Evolutionary conservation across 306 rosid genomes (phyloP), one percentile per base, ranked within the genome.

Genomic region (Abrus pulchellus): DNA sequence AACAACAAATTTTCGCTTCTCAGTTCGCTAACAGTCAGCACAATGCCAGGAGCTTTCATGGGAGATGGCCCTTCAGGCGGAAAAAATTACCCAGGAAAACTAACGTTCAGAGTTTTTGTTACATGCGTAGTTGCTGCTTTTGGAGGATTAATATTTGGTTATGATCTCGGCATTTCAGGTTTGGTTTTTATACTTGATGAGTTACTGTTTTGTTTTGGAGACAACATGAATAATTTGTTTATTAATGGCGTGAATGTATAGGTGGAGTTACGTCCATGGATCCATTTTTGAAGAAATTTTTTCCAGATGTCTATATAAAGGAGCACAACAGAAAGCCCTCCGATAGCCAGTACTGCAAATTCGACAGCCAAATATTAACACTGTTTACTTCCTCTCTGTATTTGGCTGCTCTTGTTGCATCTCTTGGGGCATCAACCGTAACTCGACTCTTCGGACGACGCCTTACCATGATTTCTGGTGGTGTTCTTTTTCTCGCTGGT

Each of bases 261-360:
- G 96, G 93, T 7, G 96, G 96, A 27, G 93, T 91, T 36, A 87
- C 90, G 0, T 91, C 93, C 0, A 89, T 89, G 93, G 90, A 91
- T 27, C 82, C 90, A 0, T 87, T 87, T 6, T 4, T 87, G 66
- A 10, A 45, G 57, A 28, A 87, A 41, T 89, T 91, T 41, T 89
- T 91, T 7, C 90, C 93, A 0, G 36, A 71, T 0, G 95, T 91
- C 0, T 91, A 89, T 43, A 5, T 2, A 6, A 78, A 89, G 20
- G 86, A 91, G 44, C 60, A 68, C 1, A 59, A 85, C 0, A 52
- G 53, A 0, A 74, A 49, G 29, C 77, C 82, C 0, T 80, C 89
- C 0, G 84, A 74, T n/a, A 60, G 63, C 30, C 90, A 87, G 40
- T 89, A 89, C 41, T 90, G 90, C 7, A 90, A 84, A 75, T 90